Evolutionary conservation across 805 yeast species (phyloP), one percentile per base, ranked within the genome.

Genomic region (Yueomyces sp.): DNA sequence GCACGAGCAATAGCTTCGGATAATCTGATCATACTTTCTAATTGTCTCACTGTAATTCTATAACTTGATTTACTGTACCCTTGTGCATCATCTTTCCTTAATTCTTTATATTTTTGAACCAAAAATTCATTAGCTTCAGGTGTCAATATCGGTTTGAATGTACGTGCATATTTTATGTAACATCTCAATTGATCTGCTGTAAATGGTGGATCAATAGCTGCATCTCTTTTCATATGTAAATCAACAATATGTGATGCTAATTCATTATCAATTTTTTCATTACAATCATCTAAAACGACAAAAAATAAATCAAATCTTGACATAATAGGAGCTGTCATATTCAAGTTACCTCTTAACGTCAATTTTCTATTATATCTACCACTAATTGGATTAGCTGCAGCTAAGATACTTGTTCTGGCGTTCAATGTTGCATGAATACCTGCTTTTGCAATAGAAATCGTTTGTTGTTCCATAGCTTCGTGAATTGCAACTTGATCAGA

Each of bases 391-490:
- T 92, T 92, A 1, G 98, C 98, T n/a, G 98, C 97, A 0, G 98
- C 98, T 41, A 92, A 66, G 53, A 92, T 92, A 0, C 96, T 86
- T 0, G 98, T 86, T 57, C 98, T 75, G 1, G 98, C 98, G 62
- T 92, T 92, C 55, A 92, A 69, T 1, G 98, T 92, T 2, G 98
- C 97, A 58, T 92, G 96, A 50, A 92, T 92, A 57, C 98, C 98
- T 1, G 98, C 98, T 62, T 92, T 92, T 8, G 98, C 96, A 56
- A 92, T 92, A 12, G 96, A 88, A 52, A 92, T 92, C 0, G 98
- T 92, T 64, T 92, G 98, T 66, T 92, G 98, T 72, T 92, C 98
- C 98, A 92, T 92, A 28, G 97, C 98, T 68, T 92, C 98, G 67
- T 92, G 98, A 67, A 92, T 90, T 3, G 97, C 97, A 44, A 92